Base-by-base conservation (phyloP, 352 stramenopile genomes). In the Globisporangium camurandrum region DNA sequence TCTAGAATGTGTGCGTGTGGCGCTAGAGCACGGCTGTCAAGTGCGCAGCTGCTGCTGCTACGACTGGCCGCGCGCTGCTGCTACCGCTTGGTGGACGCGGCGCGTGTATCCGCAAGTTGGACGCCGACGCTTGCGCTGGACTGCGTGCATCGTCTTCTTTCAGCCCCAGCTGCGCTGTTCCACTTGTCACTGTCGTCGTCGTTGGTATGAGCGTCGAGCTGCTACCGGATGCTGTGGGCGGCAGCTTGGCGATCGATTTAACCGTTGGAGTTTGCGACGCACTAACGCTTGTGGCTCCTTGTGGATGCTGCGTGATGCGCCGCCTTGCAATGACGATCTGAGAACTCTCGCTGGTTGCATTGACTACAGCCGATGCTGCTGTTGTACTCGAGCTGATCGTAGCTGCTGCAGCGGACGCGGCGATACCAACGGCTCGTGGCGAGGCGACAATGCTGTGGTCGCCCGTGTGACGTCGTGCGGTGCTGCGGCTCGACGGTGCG, bases 111-210 rank as follows among this genome's bases (percentile, higher is more conserved):
- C 56, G 61, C 31, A 44, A 28, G n/a, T 38, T 27, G n/a, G n/a
- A n/a, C n/a, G n/a, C n/a, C n/a, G n/a, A n/a, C 2, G 26, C 17
- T 16, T 45, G 11, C 30, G 47, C 28, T 12, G 57, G n/a, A 5
- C 36, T 23, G 16, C 60, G 52, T 24, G 44, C 19, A 41, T 65
- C 57, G 46, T 69, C 61, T 23, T 69, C 61, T 47, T 69, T 64
- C 12, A 16, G n/a, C n/a, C n/a, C n/a, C n/a, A n/a, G n/a, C n/a
- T n/a, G 20, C 11, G 34, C 28, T 37, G 48, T 19, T n/a, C 34
- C 31, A 20, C 30, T 26, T 3, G 48, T 17, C 33, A 28, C 22
- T 37, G 36, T 34, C 30, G 30, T 34, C 6, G n/a, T n/a, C n/a
- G n/a, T n/a, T n/a, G n/a, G n/a, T n/a, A n/a, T n/a, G n/a, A n/a